Evolutionary conservation across 768 basidiomycete genomes (phyloP), one percentile per base, ranked within the genome.

Genomic region (Clitopilus passeckerianus): DNA sequence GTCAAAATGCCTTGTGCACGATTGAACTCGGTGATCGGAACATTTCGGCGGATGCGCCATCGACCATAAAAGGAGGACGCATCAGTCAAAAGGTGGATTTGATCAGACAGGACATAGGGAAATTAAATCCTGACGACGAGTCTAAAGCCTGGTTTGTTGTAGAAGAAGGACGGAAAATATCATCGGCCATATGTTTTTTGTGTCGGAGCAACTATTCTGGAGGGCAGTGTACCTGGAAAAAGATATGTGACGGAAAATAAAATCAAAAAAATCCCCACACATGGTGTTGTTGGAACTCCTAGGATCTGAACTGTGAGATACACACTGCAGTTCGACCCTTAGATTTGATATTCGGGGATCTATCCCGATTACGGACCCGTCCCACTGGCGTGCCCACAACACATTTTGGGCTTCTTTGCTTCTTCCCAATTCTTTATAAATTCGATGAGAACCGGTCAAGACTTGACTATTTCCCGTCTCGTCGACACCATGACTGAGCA

Each of bases 291-390:
- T 70, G 58, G 54, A 73, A 72, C 71, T 76, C 75, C 75, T 76
- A 76, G 76, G 74, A 74, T 74, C 71, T 75, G 72, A 71, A 67
- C 67, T 63, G 61, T 55, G 54, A 64, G 59, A 70, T 74, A 76
- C 74, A 76, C 82, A 82, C 78, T 77, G 67, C 60, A 58, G 65
- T 62, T 71, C 78, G 84, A 86, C 84, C 84, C 84, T 85, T 84
- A 86, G 84, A 85, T 86, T 82, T 85, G 80, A 81, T 82, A 77
- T 81, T 80, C 76, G 78, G 79, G 80, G 82, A 81, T 83, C 77
- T 70, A 75, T 72, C 71, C 79, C 75, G 75, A 75, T 77, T 77
- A 68, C 72, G 70, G 72, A 74, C 70, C 74, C 73, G 68, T 67
- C 64, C 66, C 66, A 68, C 71, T 72, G 74, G 73, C 72, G 72